phyloP scores from a whole-genome alignment of 1,284 basidiomycete species.

The Leccinum fallax region DNA sequence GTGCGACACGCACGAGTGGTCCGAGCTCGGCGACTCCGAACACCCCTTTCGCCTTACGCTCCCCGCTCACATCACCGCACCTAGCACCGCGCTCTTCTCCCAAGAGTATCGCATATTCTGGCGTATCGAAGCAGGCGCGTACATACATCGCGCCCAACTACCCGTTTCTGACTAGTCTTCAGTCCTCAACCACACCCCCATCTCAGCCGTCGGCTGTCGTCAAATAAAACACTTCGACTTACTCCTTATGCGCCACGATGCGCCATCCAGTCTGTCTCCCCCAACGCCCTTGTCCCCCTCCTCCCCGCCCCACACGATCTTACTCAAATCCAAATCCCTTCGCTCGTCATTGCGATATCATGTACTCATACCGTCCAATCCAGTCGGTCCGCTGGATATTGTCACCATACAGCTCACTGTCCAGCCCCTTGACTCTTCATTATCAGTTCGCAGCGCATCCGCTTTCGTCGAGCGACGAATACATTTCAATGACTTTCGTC shows the following conservation, averaged over 20 bases:
- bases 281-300: constrained; percentile 34
- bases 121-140: constrained; percentile 79
- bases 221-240: constrained; percentile 70
- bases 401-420: constrained; percentile 55
- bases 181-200: constrained; percentile 68
- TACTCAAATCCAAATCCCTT: constrained; percentile 47
- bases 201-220: constrained; percentile 65
- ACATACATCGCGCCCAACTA: constrained; percentile 13
- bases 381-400: constrained; percentile 60
- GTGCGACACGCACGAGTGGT: constrained; percentile 55
- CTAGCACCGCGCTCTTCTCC: constrained; percentile 65
- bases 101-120: constrained; percentile 80
- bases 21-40: constrained; percentile 63
- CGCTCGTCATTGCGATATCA: constrained; percentile 52
- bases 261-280: constrained; percentile 41
- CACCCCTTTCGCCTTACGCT: constrained; percentile 70
- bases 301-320: constrained; percentile 39
- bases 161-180: constrained; percentile 20
- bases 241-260: constrained; percentile 65
- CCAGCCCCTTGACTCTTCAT: constrained; percentile 47
- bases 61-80: constrained; percentile 63
- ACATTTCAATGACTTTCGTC: constrained; percentile 44
- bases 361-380: constrained; percentile 45
- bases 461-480: constrained; percentile 60
- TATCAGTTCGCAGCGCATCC: constrained; percentile 55